Conservation (phyloP, 2,329 filamentous ascomycete genomes). For the Xylariaceae sp. region DNA sequence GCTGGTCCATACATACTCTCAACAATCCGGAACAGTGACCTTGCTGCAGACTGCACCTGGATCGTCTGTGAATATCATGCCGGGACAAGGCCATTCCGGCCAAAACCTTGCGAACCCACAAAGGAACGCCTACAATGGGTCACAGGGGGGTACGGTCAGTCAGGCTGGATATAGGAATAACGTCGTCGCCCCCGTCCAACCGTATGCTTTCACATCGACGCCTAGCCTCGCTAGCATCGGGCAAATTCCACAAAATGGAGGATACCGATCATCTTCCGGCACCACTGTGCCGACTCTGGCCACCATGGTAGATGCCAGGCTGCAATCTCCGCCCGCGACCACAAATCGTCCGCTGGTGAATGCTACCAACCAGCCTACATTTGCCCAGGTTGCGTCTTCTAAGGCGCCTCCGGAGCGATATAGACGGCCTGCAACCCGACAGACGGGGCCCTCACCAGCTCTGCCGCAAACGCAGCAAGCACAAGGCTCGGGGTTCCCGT, state of each 20-base stretch:
- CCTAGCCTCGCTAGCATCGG: constrained; percentile 54
- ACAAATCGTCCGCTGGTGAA: constrained; percentile 40
- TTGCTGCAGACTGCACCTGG: constrained; percentile 70
- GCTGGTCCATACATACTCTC: constrained; percentile 74
- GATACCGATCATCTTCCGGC: constrained; percentile 44
- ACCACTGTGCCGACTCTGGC: constrained; percentile 38
- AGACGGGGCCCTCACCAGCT: constrained; percentile 42
- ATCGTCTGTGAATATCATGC: constrained; percentile 57
- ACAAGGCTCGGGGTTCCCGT: constrained; percentile 39
- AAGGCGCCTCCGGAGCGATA: constrained; percentile 81
- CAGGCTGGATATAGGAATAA: constrained; percentile 50
- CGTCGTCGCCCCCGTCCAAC: constrained; percentile 57
- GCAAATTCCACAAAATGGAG: constrained; percentile 46
- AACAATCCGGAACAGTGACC: constrained; percentile 66
- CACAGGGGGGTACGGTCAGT: constrained; percentile 39
- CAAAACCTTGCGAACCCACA: constrained; percentile 47
- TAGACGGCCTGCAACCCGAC: constrained; percentile 57
- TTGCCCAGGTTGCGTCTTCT: constrained; percentile 49
- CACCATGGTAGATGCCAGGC: constrained; percentile 35
- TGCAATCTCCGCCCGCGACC: constrained; percentile 36
- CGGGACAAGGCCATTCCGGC: constrained; percentile 43
- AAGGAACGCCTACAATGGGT: constrained; percentile 47
- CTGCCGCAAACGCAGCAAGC: constrained; percentile 27
- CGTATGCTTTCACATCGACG: constrained; percentile 71
- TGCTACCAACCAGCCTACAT: constrained; percentile 43